Conservation (phyloP, 352 stramenopile species). For the Phytophthora tentaculata region DNA sequence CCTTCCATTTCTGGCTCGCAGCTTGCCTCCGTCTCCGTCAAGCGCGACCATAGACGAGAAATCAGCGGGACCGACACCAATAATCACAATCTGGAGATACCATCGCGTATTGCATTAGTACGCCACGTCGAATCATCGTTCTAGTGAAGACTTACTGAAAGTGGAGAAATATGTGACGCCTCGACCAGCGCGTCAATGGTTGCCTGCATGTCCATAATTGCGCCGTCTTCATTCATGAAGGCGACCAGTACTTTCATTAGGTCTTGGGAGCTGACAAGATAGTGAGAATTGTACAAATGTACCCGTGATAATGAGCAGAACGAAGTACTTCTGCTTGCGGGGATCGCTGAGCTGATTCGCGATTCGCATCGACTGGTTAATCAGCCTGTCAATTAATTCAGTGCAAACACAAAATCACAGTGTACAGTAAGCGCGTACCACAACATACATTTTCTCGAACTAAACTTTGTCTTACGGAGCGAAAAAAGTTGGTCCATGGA, state of each 20-base stretch:
- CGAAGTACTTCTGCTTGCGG: constrained; percentile 83
- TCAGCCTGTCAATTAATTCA: constrained; percentile 36
- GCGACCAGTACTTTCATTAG: too few species aligned
- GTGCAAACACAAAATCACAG: not conserved
- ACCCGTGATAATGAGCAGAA: constrained; percentile 87
- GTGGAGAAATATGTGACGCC: constrained; percentile 53
- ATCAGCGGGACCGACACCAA: constrained; percentile 74
- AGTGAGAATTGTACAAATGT: not conserved
- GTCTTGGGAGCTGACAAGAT: too few species aligned
- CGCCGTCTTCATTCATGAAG: constrained; percentile 54
- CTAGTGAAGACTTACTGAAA: constrained; percentile 41
- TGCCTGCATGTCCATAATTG: constrained; percentile 88
- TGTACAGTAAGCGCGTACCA: constrained; percentile 8
- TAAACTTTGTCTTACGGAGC: constrained; percentile 41
- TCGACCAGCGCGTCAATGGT: constrained; percentile 67
- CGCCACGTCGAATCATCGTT: not conserved
- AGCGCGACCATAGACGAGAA: constrained; percentile 75
- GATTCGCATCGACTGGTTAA: constrained; percentile 61
- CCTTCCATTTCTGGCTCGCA: constrained; percentile 48
- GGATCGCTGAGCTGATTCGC: constrained; percentile 47
- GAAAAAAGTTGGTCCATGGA: constrained; percentile 67
- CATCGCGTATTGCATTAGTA: constrained; percentile 9
- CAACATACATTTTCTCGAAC: not conserved
- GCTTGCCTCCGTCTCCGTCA: constrained; percentile 61
- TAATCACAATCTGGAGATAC: constrained; percentile 63